Percentiles rank a stretch among this genome's conserved stretches.
Conservation (phyloP, 371 early-diverging fungal genomes). For the Rhizomucor pusillus region DNA sequence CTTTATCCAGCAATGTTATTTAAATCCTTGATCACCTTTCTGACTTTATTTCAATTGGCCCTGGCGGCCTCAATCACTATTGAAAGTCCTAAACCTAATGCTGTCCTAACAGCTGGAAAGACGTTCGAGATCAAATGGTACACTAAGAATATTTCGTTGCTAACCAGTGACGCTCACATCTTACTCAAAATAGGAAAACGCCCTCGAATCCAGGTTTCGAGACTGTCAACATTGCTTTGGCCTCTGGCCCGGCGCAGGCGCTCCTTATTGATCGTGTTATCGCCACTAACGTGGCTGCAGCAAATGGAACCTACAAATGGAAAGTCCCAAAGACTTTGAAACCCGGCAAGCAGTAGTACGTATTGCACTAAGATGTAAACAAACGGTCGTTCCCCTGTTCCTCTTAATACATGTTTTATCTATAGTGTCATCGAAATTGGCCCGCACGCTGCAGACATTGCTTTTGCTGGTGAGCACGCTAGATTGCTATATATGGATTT, state of each 20-base stretch:
- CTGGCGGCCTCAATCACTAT: conserved; percentile 19
- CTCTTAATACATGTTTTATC: conserved; percentile 1
- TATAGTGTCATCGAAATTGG: conserved; percentile 43
- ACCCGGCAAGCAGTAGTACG: conserved; percentile 33
- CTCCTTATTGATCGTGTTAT: conserved; percentile 34
- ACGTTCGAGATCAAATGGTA: conserved; percentile 43
- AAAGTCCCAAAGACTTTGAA: conserved; percentile 32
- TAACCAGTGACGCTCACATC: background rate
- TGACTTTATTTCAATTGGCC: conserved; percentile 19
- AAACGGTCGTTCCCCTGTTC: background rate
- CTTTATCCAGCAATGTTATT: conserved; percentile 13
- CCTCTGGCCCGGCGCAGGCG: conserved; percentile 40
- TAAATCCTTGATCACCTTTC: conserved; percentile 10
- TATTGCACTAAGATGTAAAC: no score
- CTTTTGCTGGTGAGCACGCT: conserved; percentile 35
- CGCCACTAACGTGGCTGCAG: conserved; percentile 28
- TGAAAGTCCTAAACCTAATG: conserved; percentile 25
- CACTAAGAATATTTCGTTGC: background rate
- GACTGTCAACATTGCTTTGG: conserved; percentile 33
- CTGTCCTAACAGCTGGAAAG: conserved; percentile 29
- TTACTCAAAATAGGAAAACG: background rate
- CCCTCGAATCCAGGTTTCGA: background rate
- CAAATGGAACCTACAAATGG: conserved; percentile 36
- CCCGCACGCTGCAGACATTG: conserved; percentile 34
- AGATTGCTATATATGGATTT: background rate